A percentile compares a stretch with the other conserved stretches of the same genome.
phyloP scores from a whole-genome alignment of 305 asterid genomes.

The Fraxinus ornus region DNA sequence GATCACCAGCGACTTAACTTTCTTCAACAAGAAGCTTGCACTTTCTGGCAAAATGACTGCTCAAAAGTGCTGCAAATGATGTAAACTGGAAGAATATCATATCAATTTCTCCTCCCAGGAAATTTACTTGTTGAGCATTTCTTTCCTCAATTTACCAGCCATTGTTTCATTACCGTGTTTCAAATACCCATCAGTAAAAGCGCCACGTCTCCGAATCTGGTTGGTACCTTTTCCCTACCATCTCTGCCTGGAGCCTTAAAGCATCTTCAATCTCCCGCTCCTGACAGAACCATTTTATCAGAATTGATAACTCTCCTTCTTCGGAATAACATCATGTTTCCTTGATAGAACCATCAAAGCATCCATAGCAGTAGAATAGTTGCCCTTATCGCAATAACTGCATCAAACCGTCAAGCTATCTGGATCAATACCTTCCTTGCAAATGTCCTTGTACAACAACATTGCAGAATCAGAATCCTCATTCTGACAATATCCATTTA shows the following conservation, averaged over 20 bases:
- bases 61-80: neutral
- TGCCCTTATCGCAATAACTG: constrained; percentile 39
- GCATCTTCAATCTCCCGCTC: constrained; percentile 68
- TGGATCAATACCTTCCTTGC: constrained; percentile 47
- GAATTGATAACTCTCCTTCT: constrained; percentile 45
- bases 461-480: constrained; percentile 48
- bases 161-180: constrained; percentile 50
- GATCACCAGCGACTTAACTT: neutral
- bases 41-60: neutral
- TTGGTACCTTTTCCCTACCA: constrained; percentile 65
- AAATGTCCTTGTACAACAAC: constrained; percentile 57
- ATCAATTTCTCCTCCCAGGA: constrained; percentile 23
- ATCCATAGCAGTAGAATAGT: constrained; percentile 38
- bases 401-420: constrained; percentile 49
- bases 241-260: constrained; percentile 64
- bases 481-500: constrained; percentile 55
- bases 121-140: constrained; percentile 36
- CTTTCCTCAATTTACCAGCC: constrained; percentile 52
- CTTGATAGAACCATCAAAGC: constrained; percentile 36
- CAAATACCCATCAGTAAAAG: constrained; percentile 58
- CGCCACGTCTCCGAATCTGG: constrained; percentile 49
- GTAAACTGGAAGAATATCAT: neutral
- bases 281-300: constrained; percentile 54
- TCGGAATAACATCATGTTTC: constrained; percentile 46
- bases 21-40: neutral